Conservation (phyloP, 805 yeast species). For the Starmerella stigmatis region DNA sequence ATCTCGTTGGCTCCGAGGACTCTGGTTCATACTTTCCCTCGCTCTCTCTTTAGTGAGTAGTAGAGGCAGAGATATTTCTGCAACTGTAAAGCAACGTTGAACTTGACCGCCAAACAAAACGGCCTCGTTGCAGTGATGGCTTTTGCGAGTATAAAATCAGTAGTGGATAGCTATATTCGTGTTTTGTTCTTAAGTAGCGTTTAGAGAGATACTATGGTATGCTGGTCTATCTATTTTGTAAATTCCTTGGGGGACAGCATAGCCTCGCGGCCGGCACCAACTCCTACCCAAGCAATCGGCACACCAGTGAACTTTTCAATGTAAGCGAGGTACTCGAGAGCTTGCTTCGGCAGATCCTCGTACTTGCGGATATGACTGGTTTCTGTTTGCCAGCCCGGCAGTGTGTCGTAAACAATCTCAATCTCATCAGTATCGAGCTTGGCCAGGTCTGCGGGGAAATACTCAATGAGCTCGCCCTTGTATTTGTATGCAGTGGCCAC, state of each 20-base stretch:
- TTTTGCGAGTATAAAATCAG: no score
- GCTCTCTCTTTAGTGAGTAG: no score
- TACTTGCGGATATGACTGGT: conserved; percentile 61
- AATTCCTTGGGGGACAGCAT: conserved; percentile 46
- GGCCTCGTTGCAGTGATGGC: no score
- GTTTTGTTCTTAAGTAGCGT: no score
- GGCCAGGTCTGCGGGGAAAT: conserved; percentile 88
- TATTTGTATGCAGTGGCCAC: conserved; percentile 76
- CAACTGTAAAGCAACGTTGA: no score
- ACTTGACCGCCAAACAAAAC: no score
- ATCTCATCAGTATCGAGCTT: conserved; percentile 58
- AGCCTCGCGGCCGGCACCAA: conserved; percentile 93
- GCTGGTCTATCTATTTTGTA: background rate
- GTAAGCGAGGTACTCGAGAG: conserved; percentile 69
- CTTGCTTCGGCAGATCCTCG: conserved; percentile 77
- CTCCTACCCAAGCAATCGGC: conserved; percentile 94
- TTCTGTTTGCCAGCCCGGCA: conserved; percentile 90
- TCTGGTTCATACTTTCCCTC: background rate
- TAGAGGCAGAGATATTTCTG: no score
- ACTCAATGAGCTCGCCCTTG: conserved; percentile 61
- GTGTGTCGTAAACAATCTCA: conserved; percentile 80
- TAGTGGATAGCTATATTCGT: no score
- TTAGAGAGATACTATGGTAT: background rate
- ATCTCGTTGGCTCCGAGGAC: background rate
- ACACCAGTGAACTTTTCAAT: conserved; percentile 78